Percentiles rank a stretch among this genome's conserved stretches.
Conservation (phyloP, 1,139 yeast genomes). For the Pichia sp. region DNA sequence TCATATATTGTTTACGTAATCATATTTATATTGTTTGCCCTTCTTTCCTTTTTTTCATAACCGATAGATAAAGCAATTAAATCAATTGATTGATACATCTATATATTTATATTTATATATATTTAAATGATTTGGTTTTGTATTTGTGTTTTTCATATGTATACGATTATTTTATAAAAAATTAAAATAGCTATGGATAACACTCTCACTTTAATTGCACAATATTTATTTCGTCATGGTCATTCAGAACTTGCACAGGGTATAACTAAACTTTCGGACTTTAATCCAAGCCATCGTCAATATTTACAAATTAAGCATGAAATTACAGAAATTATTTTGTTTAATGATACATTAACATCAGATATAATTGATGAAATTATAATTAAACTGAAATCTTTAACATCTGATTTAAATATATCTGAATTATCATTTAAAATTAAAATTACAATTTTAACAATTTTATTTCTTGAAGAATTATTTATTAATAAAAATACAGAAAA, state of each 20-base stretch:
- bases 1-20: too few relatives aligned
- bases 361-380: not conserved
- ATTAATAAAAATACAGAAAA: constrained; percentile 30
- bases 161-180: not conserved
- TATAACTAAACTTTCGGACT: constrained; percentile 6
- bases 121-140: too few relatives aligned
- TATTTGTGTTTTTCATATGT: too few relatives aligned
- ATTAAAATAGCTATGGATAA: constrained; percentile 2
- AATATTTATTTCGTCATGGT: constrained; percentile 6
- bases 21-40: too few relatives aligned
- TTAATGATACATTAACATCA: not conserved
- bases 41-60: too few relatives aligned
- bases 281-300: constrained; percentile 1
- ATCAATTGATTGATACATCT: too few relatives aligned
- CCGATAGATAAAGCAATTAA: too few relatives aligned
- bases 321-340: not conserved
- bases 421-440: constrained; percentile 2
- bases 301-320: constrained; percentile 7
- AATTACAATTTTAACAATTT: constrained; percentile 1
- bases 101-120: too few relatives aligned
- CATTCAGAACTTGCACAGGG: constrained; percentile 3
- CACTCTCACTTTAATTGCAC: constrained; percentile 11
- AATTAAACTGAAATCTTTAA: not conserved
- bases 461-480: constrained; percentile 36
- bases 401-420: not conserved